Percentiles rank a stretch among this genome's conserved stretches.
Evolutionary conservation across 495 filamentous ascomycete genomes (phyloP).

Genomic region (Aspergillus baeticus): DNA sequence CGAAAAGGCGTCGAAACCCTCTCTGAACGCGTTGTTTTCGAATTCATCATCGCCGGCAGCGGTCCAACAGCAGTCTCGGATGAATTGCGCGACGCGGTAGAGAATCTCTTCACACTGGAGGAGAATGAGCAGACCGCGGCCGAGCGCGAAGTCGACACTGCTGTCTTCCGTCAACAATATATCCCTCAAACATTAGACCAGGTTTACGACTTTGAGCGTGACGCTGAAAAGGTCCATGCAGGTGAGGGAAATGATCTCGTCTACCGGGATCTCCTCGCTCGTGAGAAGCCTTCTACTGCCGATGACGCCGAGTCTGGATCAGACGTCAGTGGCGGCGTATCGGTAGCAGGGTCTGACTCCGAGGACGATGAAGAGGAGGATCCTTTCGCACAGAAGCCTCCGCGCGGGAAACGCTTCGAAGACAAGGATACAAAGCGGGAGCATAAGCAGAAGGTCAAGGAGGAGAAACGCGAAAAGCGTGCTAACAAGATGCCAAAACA

Average conservation of each 20-base stretch:
- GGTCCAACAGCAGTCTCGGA: constrained; percentile 46
- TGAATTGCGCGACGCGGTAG: constrained; percentile 48
- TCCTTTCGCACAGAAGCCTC: constrained; percentile 62
- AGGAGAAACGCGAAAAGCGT: constrained; percentile 86
- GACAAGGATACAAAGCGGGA: constrained; percentile 88
- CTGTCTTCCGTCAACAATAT: constrained; percentile 92
- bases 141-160: constrained; percentile 68
- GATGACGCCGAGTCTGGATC: constrained; percentile 40
- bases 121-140: constrained; percentile 37
- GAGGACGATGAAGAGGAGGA: constrained; percentile 47
- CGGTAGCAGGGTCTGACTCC: constrained; percentile 43
- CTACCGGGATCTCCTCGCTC: constrained; percentile 77
- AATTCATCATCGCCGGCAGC: constrained; percentile 67
- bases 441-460: constrained; percentile 89
- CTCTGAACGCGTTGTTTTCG: constrained; percentile 69
- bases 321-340: constrained; percentile 49
- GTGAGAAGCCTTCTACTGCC: constrained; percentile 51
- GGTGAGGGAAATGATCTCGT: constrained; percentile 72
- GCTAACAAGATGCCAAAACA: constrained; percentile 96
- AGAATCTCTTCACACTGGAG: constrained; percentile 45
- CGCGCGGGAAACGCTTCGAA: constrained; percentile 84
- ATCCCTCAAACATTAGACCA: constrained; percentile 93
- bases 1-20: constrained; percentile 78
- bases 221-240: constrained; percentile 70
- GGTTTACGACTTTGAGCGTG: constrained; percentile 93